Percentiles rank a stretch among this genome's conserved stretches.
Evolutionary conservation across 2,329 filamentous ascomycete species (phyloP).

Genomic region (Didymella pinodella): DNA sequence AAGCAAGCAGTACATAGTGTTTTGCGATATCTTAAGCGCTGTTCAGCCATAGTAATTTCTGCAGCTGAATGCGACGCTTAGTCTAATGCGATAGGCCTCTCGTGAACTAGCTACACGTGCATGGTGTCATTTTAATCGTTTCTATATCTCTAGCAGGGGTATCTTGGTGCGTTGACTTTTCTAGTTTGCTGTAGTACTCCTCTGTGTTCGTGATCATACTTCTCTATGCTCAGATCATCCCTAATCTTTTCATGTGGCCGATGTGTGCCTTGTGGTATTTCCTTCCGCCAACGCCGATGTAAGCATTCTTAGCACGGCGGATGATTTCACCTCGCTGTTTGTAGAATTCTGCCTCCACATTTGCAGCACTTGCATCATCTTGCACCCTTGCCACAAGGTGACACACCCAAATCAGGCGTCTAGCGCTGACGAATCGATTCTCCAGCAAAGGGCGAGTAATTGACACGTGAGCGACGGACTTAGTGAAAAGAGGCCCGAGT

Average conservation of each 20-base stretch:
- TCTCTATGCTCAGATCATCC: slow-evolving; percentile 29
- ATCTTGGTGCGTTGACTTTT: slow-evolving; percentile 16
- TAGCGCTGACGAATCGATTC: slow-evolving; percentile 39
- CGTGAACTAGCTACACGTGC: not conserved
- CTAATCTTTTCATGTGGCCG: slow-evolving; percentile 40
- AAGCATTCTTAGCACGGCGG: slow-evolving; percentile 29
- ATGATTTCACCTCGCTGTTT: slow-evolving; percentile 43
- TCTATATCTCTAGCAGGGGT: slow-evolving; percentile 9
- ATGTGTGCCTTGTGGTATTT: slow-evolving; percentile 35
- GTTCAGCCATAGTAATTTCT: too few species aligned
- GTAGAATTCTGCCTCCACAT: slow-evolving; percentile 40
- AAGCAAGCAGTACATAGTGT: too few species aligned
- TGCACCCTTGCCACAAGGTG: slow-evolving; percentile 40
- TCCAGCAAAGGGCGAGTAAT: slow-evolving; percentile 40
- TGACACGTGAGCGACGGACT: slow-evolving; percentile 36
- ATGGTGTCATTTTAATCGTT: not conserved
- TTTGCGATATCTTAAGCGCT: too few species aligned
- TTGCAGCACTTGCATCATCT: slow-evolving; percentile 37
- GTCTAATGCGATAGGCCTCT: not conserved
- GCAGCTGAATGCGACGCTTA: too few species aligned
- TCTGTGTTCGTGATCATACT: not conserved
- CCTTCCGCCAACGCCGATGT: slow-evolving; percentile 30
- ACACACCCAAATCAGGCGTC: slow-evolving; percentile 42
- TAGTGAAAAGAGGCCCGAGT: slow-evolving; percentile 42
- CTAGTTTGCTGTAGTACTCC: not conserved